Conservation (phyloP, 1,284 basidiomycete genomes). For the Phaffia rhodozyma region DNA sequence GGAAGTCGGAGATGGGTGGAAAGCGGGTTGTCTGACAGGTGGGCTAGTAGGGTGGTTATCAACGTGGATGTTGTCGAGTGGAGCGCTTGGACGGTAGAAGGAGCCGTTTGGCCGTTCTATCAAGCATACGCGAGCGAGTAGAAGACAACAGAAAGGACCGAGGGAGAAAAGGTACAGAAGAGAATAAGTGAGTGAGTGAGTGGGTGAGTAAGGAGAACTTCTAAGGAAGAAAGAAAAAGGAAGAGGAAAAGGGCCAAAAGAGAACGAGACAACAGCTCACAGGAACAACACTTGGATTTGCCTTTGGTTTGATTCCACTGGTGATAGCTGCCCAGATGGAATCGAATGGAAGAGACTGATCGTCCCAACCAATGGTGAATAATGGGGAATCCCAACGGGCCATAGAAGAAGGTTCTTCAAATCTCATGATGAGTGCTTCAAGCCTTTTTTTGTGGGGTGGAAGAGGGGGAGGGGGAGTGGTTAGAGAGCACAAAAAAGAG, state of each 20-base stretch:
- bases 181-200: neutral
- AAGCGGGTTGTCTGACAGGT: conserved; percentile 42
- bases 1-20: conserved; percentile 44
- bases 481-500: too few species aligned
- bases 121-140: conserved; percentile 11
- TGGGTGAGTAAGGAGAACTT: too few species aligned
- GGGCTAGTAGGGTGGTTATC: conserved; percentile 53
- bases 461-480: too few species aligned
- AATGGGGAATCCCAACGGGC: conserved; percentile 94
- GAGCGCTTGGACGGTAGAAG: conserved; percentile 64
- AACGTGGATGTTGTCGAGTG: conserved; percentile 57
- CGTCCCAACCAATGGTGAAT: conserved; percentile 68
- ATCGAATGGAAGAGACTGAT: conserved; percentile 48
- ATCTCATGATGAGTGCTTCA: conserved; percentile 77
- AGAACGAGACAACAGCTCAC: conserved; percentile 40
- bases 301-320: conserved; percentile 65
- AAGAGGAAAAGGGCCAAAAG: conserved; percentile 17
- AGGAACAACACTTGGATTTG: conserved; percentile 70
- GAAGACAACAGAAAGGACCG: conserved; percentile 8
- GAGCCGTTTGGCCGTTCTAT: conserved; percentile 62
- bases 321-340: conserved; percentile 73
- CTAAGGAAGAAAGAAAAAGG: conserved; percentile 12
- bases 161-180: conserved; percentile 11
- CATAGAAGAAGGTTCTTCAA: conserved; percentile 93
- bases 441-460: too few species aligned